These are phyloP conservation scores for Oryza coarctata DNA, from an alignment of 176 grass and related monocot species.

Conservation along the genomic window DNA sequence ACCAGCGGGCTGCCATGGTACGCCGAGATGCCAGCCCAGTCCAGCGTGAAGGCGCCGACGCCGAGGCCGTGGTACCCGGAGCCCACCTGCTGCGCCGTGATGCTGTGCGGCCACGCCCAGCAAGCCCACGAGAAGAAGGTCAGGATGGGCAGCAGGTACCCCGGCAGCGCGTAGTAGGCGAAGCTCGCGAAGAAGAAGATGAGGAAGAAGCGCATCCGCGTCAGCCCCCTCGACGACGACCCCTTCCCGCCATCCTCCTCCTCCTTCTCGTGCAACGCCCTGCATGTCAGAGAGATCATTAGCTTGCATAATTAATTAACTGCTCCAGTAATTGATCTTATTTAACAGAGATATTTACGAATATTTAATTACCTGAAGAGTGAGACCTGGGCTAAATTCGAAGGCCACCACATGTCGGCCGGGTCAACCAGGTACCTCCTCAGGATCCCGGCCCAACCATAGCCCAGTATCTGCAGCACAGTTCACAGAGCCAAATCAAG, in stretches of 20 bases:
- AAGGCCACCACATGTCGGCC: slow-evolving; percentile 98
- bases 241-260: slow-evolving; percentile 7
- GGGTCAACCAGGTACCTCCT: slow-evolving; percentile 93
- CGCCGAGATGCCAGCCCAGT: slow-evolving; percentile 95
- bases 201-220: slow-evolving; percentile 91
- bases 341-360: neutral
- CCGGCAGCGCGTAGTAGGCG: slow-evolving; percentile 77
- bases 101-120: slow-evolving; percentile 85
- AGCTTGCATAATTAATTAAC: neutral
- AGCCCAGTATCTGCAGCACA: slow-evolving; percentile 68
- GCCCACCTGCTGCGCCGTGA: slow-evolving; percentile 91
- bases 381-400: slow-evolving; percentile 94
- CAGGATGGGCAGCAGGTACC: slow-evolving; percentile 79
- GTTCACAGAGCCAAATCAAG: neutral
- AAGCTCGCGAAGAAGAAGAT: slow-evolving; percentile 80
- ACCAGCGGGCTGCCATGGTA: slow-evolving; percentile 97
- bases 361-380: slow-evolving; percentile 73
- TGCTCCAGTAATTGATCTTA: neutral
- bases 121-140: slow-evolving; percentile 98
- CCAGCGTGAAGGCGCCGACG: slow-evolving; percentile 85
- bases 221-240: slow-evolving; percentile 44
- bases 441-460: slow-evolving; percentile 91
- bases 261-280: slow-evolving; percentile 83
- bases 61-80: slow-evolving; percentile 92
- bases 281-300: slow-evolving; percentile 22